Base-by-base conservation (phyloP, 2,329 filamentous ascomycete species). In the Colletotrichum tamarilloi region DNA sequence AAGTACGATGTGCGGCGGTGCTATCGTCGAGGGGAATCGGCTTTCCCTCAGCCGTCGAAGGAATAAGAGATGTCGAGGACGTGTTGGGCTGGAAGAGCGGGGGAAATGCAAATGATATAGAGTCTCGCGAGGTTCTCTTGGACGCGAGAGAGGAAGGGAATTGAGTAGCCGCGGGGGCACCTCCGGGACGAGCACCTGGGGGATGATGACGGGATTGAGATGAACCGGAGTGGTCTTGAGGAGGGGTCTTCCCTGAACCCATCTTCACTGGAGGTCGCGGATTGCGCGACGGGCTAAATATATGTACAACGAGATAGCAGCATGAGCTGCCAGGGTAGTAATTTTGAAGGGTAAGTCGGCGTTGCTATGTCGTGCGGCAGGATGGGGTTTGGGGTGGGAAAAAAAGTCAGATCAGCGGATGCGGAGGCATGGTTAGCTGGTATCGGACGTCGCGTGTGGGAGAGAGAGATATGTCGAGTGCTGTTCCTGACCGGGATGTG, bases 21-120 rank as follows among this genome's bases (percentile, higher is more conserved):
- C 84, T 85, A 80, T 89, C 85, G 80, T 91, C 88, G 65, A 92
- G 82, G 8, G 87, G 87, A 58, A 89, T 88, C 64, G 88, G 86
- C 72, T 82, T 87, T 24, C 88, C 89, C 77, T 89, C 85, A 59
- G 88, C 88, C n/a, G 85, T 89, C 30, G 87, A 89, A 30, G 87
- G 82, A 46, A 87, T 85, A 3, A 90, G 82, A 38, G 87, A 89
- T 3, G 88, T 87, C 19, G 87, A 88, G 14, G 88, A 88, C 2
- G 84, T 81, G 70, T 87, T 86, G 64, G 85, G 83, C 72, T 86
- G 84, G 75, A 86, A 86, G 59, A 87, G 82, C 14, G 85, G 84
- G 53, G 85, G 85, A 73, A 89, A 85, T 62, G 85, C 85, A 76
- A 86, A 84, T 38, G 87, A 84, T n/a, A 87, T 79, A 24, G 85